Percentiles rank a stretch among this genome's conserved stretches.
Conservation (phyloP, 352 stramenopile genomes). For the Pythium aphanidermatum region DNA sequence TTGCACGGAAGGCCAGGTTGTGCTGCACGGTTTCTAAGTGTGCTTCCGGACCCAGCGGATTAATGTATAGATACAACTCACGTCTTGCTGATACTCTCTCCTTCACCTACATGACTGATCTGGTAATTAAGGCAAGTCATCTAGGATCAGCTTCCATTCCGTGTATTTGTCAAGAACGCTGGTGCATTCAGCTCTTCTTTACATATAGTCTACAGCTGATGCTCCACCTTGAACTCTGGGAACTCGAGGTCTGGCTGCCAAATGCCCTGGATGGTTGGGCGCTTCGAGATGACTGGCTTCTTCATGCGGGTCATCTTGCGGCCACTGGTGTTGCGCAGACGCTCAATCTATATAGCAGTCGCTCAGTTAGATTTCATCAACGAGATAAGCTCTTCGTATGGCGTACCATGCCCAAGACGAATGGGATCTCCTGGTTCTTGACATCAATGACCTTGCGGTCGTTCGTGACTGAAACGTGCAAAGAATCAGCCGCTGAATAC, state of each 20-base stretch:
- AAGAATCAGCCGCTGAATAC: not conserved
- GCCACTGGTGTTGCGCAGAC: conserved; percentile 79
- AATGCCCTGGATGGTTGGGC: conserved; percentile 78
- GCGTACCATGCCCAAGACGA: conserved; percentile 77
- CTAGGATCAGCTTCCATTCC: conserved; percentile 1
- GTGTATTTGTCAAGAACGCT: too few relatives aligned
- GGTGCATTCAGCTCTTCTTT: not conserved
- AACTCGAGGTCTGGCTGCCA: conserved; percentile 86
- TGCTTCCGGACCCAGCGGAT: not conserved
- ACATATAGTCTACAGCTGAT: conserved; percentile 26
- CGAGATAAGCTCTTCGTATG: too few relatives aligned
- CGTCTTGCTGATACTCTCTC: too few relatives aligned
- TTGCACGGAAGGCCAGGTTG: conserved; percentile 93
- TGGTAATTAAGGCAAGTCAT: too few relatives aligned
- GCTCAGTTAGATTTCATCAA: too few relatives aligned
- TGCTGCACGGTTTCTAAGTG: conserved; percentile 97
- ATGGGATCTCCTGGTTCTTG: conserved; percentile 84
- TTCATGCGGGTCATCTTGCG: conserved; percentile 88
- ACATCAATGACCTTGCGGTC: conserved; percentile 81
- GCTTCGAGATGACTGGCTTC: conserved; percentile 75
- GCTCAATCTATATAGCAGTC: conserved; percentile 70
- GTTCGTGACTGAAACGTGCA: conserved; percentile 59
- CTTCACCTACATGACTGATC: too few relatives aligned
- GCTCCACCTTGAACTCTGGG: conserved; percentile 77
- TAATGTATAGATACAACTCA: conserved; percentile 22